Base-by-base conservation (phyloP, 2,329 filamentous ascomycete genomes). In the Paecilomyces fulvus region DNA sequence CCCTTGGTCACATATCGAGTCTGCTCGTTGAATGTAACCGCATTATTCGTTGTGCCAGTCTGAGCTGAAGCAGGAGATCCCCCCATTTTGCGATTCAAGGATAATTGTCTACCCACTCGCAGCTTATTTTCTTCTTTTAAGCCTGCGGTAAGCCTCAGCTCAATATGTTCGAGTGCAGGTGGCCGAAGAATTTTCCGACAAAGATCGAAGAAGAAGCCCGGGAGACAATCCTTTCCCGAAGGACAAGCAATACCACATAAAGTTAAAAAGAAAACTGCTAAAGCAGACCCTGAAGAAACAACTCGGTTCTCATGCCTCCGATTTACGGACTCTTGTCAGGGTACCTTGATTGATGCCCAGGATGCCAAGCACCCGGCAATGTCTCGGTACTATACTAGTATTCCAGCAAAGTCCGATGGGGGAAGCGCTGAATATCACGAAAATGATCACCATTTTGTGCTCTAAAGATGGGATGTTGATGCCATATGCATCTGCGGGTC, bases 1-100 rank as follows among this genome's bases (percentile, higher is more conserved):
- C 71, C 70, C 52, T 63, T 74, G 3, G 79, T 77, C 2, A 82
- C 79, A 70, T 81, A 82, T 59, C 81, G 80, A 14, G 80, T 82
- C 64, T 82, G 80, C 60, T 82, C 80, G 48, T 80, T 82, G 67
- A 82, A 81, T 21, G 70, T 65, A 51, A 70, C 66, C 17, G 21
- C 48, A 49, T 49, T 28, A 12, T 28, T 49, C 17, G 37, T 17
- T 43, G 37, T 12, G 17, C 37, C 37, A 9, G 5, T 12, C 37
- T 43, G 37, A 9, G 37, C 5, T 6, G 37, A 2, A 43, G n/a
- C n/a, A 49, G 48, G 23, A 6, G 48, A 28, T 7, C 11, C 48
- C 28, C 48, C 21, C 48, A 49, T 49, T 21, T 10, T 21, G 51
- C 3, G 51, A 11, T 6, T 12, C 3, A 10, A 14, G 14, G 11